Conservation (phyloP, 768 basidiomycete species). For the Gymnopilus dilepis region DNA sequence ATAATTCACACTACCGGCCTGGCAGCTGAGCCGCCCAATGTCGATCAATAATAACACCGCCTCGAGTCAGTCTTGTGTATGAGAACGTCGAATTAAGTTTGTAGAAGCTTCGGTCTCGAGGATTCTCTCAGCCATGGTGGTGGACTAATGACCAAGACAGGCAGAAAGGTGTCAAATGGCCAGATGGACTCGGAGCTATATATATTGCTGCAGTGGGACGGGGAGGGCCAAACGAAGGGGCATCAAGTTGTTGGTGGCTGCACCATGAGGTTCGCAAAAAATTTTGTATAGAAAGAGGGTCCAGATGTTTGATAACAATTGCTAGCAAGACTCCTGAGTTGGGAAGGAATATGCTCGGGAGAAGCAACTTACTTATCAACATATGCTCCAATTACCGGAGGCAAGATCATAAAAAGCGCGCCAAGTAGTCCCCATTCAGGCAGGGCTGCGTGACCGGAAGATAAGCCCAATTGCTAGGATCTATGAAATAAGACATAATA, state of each 20-base stretch:
- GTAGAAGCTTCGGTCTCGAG: not conserved
- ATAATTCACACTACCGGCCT: not conserved
- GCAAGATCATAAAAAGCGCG: not conserved
- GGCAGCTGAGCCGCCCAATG: not conserved
- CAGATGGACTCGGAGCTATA: not conserved
- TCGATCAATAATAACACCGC: slow-evolving; percentile 2
- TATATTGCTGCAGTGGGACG: not conserved
- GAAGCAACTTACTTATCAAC: not conserved
- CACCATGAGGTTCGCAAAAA: not conserved
- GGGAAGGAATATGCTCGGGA: not conserved
- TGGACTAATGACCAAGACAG: not conserved
- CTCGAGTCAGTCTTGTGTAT: not conserved
- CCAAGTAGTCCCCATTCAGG: too few species aligned
- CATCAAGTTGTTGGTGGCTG: not conserved
- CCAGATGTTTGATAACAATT: not conserved
- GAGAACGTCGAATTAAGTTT: not conserved
- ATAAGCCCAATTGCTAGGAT: too few species aligned
- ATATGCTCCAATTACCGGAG: not conserved
- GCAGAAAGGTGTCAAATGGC: not conserved
- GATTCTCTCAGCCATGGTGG: not conserved
- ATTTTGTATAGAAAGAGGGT: not conserved
- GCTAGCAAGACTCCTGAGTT: not conserved
- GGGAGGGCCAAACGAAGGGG: not conserved
- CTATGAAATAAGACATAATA: too few species aligned
- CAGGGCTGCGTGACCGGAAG: too few species aligned